These are phyloP conservation scores for Magnusiomyces fungicola DNA, from an alignment of 1,139 yeast genomes.

Conservation along the genomic window DNA sequence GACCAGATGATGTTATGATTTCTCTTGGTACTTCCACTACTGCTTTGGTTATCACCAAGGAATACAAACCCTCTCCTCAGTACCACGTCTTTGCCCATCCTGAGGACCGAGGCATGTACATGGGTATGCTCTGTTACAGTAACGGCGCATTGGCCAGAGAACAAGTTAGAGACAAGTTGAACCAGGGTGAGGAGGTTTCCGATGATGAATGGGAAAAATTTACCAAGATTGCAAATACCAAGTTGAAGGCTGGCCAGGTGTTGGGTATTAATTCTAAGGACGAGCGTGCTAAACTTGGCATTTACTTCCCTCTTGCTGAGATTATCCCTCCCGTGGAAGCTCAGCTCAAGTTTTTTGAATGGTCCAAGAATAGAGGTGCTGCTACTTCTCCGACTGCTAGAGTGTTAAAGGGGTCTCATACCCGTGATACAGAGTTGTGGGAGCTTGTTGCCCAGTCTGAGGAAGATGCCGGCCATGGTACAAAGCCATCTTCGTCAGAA, in stretches of 20 bases:
- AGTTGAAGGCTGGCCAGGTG: slow-evolving; percentile 18
- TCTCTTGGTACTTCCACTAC: slow-evolving; percentile 91
- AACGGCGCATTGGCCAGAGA: slow-evolving; percentile 89
- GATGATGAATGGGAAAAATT: slow-evolving; percentile 52
- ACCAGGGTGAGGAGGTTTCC: slow-evolving; percentile 24
- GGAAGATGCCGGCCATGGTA: background rate
- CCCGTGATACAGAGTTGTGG: background rate
- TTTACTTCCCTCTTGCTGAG: slow-evolving; percentile 83
- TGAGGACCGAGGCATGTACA: slow-evolving; percentile 43
- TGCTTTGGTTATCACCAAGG: slow-evolving; percentile 69
- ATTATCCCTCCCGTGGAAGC: slow-evolving; percentile 51
- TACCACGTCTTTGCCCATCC: slow-evolving; percentile 80
- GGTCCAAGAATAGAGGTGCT: background rate
- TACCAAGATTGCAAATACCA: slow-evolving; percentile 38
- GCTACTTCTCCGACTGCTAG: background rate
- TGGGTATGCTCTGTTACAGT: slow-evolving; percentile 95
- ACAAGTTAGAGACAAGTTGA: slow-evolving; percentile 56
- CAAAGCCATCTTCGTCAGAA: background rate
- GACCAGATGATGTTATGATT: slow-evolving; percentile 66
- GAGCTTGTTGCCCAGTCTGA: slow-evolving; percentile 2
- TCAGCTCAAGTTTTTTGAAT: background rate
- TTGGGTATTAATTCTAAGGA: slow-evolving; percentile 1
- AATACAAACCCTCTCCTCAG: slow-evolving; percentile 69
- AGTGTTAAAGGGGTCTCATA: slow-evolving; percentile 2
- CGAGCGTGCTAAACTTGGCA: slow-evolving; percentile 45